Evolutionary conservation across 495 filamentous ascomycete genomes (phyloP).

Genomic region (Daldinia decipiens): DNA sequence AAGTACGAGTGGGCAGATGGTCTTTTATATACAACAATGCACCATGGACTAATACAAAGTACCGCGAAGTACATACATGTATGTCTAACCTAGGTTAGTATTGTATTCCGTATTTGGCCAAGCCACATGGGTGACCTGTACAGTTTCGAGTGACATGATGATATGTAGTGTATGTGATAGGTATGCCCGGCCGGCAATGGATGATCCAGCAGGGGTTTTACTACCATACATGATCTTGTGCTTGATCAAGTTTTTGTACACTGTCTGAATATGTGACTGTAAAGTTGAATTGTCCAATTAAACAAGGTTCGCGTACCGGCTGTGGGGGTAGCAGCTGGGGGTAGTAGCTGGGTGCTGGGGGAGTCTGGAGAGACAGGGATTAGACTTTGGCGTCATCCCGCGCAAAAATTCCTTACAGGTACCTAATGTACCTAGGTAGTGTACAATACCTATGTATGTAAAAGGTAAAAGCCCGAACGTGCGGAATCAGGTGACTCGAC

Average conservation of each 20-base stretch:
- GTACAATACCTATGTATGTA: too few relatives aligned
- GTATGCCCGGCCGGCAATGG: conserved; percentile 30
- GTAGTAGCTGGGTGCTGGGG: conserved; percentile 2
- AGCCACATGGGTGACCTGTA: neutral
- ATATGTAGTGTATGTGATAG: too few relatives aligned
- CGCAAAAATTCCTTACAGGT: conserved; percentile 15
- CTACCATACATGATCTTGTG: conserved; percentile 18
- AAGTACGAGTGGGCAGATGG: neutral
- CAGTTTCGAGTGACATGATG: conserved; percentile 17
- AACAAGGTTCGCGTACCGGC: neutral
- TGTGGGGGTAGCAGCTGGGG: conserved; percentile 14
- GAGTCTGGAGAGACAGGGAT: conserved; percentile 10
- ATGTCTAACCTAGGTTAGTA: neutral
- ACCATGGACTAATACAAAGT: neutral
- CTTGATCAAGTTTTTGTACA: conserved; percentile 4
- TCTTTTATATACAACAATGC: conserved; percentile 31
- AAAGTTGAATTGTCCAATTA: conserved; percentile 29
- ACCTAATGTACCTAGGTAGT: too few relatives aligned
- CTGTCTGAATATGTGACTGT: neutral
- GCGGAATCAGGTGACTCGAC: conserved; percentile 24
- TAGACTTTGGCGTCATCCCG: conserved; percentile 14
- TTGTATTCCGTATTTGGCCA: conserved; percentile 11
- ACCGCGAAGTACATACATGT: neutral
- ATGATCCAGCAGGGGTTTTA: conserved; percentile 14
- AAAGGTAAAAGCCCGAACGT: conserved; percentile 14